A percentile compares a stretch with the other conserved stretches of the same genome.
Evolutionary conservation across 306 rosid species (phyloP).

Genomic region (Prunus davidiana): DNA sequence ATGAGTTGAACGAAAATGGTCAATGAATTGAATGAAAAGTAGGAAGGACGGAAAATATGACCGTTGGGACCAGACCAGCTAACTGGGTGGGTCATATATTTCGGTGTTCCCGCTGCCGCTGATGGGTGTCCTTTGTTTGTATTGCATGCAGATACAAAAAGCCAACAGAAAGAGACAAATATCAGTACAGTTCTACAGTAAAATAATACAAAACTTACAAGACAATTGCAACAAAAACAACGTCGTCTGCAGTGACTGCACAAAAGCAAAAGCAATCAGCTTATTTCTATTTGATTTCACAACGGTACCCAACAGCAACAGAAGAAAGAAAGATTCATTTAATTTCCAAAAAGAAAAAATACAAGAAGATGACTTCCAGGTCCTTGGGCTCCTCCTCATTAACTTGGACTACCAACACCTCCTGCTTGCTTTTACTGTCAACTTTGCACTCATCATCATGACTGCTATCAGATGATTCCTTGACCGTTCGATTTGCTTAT

Average conservation of each 20-base stretch:
- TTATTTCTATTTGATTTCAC: not conserved
- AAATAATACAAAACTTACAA: not conserved
- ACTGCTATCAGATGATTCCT: constrained; percentile 1
- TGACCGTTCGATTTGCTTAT: constrained; percentile 48
- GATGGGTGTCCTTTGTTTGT: not conserved
- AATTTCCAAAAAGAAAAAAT: not conserved
- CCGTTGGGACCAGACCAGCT: constrained; percentile 21
- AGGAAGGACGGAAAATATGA: constrained; percentile 17
- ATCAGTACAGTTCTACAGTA: not conserved
- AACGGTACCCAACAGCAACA: constrained; percentile 46
- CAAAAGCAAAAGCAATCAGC: constrained; percentile 3
- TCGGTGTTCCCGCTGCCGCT: not conserved
- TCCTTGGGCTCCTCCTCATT: constrained; percentile 14
- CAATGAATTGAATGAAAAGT: not conserved
- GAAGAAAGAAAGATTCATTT: not conserved
- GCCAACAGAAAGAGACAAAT: not conserved
- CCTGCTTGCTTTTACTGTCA: constrained; percentile 5
- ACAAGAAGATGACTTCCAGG: not conserved
- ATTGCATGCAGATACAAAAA: too few relatives aligned
- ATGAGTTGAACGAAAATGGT: not conserved
- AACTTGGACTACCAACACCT: too few relatives aligned
- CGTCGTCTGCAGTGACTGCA: constrained; percentile 2
- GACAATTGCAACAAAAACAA: not conserved
- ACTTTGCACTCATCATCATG: not conserved
- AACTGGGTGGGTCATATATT: not conserved